A percentile compares a stretch with the other conserved stretches of the same genome.
These are phyloP conservation scores for Hordeum pubiflorum DNA, from an alignment of 202 grass and related monocot species.

Conservation along the genomic window DNA sequence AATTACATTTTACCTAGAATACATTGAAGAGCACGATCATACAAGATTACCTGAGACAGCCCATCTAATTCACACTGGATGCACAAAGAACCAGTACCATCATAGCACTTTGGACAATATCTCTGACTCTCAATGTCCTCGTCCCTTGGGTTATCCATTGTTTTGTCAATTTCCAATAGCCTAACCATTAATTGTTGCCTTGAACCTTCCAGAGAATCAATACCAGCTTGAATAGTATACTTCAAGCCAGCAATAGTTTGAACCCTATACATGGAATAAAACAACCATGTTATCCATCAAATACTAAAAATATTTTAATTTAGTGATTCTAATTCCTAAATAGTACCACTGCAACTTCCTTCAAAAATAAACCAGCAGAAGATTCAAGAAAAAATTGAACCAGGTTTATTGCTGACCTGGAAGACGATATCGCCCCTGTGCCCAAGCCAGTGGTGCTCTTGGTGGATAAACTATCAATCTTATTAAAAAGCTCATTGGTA, in stretches of 20 bases:
- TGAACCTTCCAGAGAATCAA: constrained; percentile 72
- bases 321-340: constrained; percentile 12
- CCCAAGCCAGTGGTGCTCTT: constrained; percentile 60
- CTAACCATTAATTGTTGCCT: constrained; percentile 61
- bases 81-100: constrained; percentile 83
- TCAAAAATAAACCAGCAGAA: neutral
- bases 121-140: constrained; percentile 77
- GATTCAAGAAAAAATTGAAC: constrained; percentile 17
- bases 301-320: neutral
- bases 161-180: constrained; percentile 78
- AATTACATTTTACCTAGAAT: constrained; percentile 7
- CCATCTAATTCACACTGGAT: constrained; percentile 86
- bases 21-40: neutral
- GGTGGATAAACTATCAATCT: constrained; percentile 67
- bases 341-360: neutral
- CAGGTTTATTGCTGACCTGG: constrained; percentile 41
- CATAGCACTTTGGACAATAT: constrained; percentile 86
- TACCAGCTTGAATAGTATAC: constrained; percentile 67
- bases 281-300: constrained; percentile 28
- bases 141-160: constrained; percentile 74
- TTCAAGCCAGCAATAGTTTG: constrained; percentile 61
- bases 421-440: constrained; percentile 56
- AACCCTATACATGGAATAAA: constrained; percentile 50
- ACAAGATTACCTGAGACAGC: constrained; percentile 63
- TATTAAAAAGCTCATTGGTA: constrained; percentile 57